Evolutionary conservation across 495 filamentous ascomycete genomes (phyloP), one percentile per base, ranked within the genome.

Genomic region (Letharia lupina): DNA sequence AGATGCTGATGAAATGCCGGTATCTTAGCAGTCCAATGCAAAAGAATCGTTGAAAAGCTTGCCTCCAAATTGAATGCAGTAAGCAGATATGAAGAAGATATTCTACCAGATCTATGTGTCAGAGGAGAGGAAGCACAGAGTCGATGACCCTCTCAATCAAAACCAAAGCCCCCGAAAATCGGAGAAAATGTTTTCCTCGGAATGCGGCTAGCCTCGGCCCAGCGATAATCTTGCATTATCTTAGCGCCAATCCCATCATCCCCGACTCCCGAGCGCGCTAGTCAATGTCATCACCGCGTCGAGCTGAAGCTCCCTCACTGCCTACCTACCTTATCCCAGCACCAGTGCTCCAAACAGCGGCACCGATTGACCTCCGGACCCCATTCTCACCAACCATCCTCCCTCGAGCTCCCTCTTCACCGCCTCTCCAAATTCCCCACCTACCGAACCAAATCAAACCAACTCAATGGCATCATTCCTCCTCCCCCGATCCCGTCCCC

Each of bases 401-500:
- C 20, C 48, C 52, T 33, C 11, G 18, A 23, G 7, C n/a, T 31
- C 15, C 28, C 28, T 54, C 31, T 10, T 15, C 35, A 15, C n/a
- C 20, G 3, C 12, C 42, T 40, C 41, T 18, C 8, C 12, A 20
- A 31, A 4, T 0, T 16, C 12, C 33, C 44, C 4, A 2, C 44
- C 11, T 1, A 9, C 23, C 54, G 2, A 4, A 58, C 37, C 41
- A 31, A 10, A 39, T 8, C 6, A 48, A 18, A 40, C 3, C 18
- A 8, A 41, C 1, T 16, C 56, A 48, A 69, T 62, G 63, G 63
- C 63, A n/a, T 20, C 73, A 52, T 61, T 66, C 44, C 52, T 78
- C 60, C 70, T 75, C 64, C 72, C 69, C 20, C 77, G 73, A 40
- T 42, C 70, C 50, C 63, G 65, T 18, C 61, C 59, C 54, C 71